phyloP scores from a whole-genome alignment of 805 yeast species.

The Yarrowia sp. region DNA sequence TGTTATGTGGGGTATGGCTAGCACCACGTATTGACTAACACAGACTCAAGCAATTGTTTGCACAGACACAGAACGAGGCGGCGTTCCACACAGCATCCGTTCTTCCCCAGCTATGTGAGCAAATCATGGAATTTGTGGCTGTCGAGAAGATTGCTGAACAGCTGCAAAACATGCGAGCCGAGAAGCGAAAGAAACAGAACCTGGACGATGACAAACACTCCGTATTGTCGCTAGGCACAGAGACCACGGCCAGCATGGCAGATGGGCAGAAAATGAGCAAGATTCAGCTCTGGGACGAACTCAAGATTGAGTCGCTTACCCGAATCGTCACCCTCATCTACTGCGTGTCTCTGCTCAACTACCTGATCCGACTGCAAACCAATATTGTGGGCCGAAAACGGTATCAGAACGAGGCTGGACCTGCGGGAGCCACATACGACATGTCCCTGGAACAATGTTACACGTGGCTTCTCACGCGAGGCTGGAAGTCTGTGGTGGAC shows the following conservation, averaged over 20 bases:
- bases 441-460: conserved; percentile 58
- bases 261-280: conserved; percentile 53
- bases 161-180: conserved; percentile 63
- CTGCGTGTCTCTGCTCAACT: conserved; percentile 67
- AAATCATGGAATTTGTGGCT: conserved; percentile 65
- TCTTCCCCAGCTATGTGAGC: conserved; percentile 74
- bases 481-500: conserved; percentile 70
- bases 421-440: conserved; percentile 19
- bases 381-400: conserved; percentile 88
- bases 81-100: conserved; percentile 81
- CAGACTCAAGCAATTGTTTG: conserved; percentile 73
- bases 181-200: conserved; percentile 31
- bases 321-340: conserved; percentile 76
- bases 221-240: conserved; percentile 41
- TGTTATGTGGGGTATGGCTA: conserved; percentile 6
- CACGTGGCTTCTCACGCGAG: conserved; percentile 93
- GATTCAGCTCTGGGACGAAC: conserved; percentile 80
- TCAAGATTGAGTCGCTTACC: conserved; percentile 76
- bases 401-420: conserved; percentile 52
- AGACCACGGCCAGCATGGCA: conserved; percentile 34
- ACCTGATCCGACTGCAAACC: conserved; percentile 83
- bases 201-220: conserved; percentile 41
- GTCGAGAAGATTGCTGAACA: conserved; percentile 77
- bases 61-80: conserved; percentile 92
- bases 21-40: neutral